A percentile compares a stretch with the other conserved stretches of the same genome.
phyloP scores from a whole-genome alignment of 2,329 filamentous ascomycete genomes.

The Fusarium globosum region DNA sequence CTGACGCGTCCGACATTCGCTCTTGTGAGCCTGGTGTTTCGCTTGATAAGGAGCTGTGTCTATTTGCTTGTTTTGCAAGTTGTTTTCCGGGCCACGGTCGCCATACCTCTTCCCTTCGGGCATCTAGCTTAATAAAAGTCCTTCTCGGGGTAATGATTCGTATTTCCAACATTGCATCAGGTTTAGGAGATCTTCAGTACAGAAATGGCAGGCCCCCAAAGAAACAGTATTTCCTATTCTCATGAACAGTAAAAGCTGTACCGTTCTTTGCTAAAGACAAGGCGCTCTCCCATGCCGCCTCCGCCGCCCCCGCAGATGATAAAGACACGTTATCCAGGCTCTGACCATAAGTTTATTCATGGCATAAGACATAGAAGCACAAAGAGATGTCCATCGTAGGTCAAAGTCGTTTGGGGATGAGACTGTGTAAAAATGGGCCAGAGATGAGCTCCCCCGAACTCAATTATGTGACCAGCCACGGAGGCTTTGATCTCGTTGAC shows the following conservation, averaged over 20 bases:
- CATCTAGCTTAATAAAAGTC: background rate
- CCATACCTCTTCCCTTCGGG: background rate
- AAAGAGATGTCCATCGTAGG: accelerated
- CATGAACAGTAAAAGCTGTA: background rate
- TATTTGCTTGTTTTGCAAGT: background rate
- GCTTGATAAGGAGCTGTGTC: too few species aligned
- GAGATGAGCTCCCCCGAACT: background rate
- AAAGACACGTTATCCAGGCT: background rate
- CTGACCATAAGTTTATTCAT: accelerated
- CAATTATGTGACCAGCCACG: background rate
- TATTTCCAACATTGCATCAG: background rate
- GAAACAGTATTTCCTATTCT: background rate
- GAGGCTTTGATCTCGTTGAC: background rate
- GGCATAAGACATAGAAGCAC: background rate
- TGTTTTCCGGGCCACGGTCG: background rate
- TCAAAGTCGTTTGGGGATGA: accelerated
- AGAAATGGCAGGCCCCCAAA: background rate
- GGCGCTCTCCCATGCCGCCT: background rate
- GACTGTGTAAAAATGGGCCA: background rate
- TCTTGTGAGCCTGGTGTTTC: too few species aligned
- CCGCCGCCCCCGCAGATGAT: background rate
- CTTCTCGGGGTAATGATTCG: background rate
- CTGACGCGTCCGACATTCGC: too few species aligned
- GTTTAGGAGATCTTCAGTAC: background rate
- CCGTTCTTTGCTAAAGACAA: accelerated